Evolutionary conservation across 805 yeast genomes (phyloP).

Genomic region (Nakazawaea siamensis): DNA sequence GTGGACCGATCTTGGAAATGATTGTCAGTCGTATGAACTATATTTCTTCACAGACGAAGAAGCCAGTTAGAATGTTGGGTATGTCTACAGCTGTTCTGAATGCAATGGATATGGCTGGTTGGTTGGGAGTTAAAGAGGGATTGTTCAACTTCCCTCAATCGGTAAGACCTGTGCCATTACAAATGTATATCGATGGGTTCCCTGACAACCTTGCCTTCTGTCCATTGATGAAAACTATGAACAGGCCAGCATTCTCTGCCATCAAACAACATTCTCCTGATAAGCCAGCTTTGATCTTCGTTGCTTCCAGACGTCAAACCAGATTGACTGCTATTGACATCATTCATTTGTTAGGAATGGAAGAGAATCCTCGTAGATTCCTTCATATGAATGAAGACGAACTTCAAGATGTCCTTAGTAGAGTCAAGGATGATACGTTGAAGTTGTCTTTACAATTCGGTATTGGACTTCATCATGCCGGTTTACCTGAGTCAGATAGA

Average conservation of each 20-base stretch:
- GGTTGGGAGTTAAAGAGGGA: constrained; percentile 72
- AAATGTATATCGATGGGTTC: constrained; percentile 83
- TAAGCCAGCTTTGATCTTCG: constrained; percentile 79
- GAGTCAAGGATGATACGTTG: constrained; percentile 78
- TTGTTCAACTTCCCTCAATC: constrained; percentile 74
- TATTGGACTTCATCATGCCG: constrained; percentile 78
- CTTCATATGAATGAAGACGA: constrained; percentile 59
- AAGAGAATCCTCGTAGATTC: constrained; percentile 67
- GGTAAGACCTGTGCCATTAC: constrained; percentile 78
- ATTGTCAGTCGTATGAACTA: constrained; percentile 84
- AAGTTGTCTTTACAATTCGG: constrained; percentile 69
- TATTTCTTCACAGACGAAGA: constrained; percentile 50
- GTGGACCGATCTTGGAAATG: constrained; percentile 84
- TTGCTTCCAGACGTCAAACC: constrained; percentile 78
- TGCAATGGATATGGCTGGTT: constrained; percentile 79
- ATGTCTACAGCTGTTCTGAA: constrained; percentile 83
- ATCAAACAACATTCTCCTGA: constrained; percentile 84
- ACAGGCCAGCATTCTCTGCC: constrained; percentile 86
- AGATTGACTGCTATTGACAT: constrained; percentile 72
- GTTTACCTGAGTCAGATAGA: constrained; percentile 66
- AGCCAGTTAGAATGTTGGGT: constrained; percentile 60
- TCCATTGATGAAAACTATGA: constrained; percentile 82
- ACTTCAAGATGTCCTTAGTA: constrained; percentile 35
- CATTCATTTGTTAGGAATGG: constrained; percentile 73
- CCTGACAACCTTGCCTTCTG: constrained; percentile 77